Base-by-base conservation (phyloP, 2,329 filamentous ascomycete genomes). In the Nannizziopsis arthrosporioides region DNA sequence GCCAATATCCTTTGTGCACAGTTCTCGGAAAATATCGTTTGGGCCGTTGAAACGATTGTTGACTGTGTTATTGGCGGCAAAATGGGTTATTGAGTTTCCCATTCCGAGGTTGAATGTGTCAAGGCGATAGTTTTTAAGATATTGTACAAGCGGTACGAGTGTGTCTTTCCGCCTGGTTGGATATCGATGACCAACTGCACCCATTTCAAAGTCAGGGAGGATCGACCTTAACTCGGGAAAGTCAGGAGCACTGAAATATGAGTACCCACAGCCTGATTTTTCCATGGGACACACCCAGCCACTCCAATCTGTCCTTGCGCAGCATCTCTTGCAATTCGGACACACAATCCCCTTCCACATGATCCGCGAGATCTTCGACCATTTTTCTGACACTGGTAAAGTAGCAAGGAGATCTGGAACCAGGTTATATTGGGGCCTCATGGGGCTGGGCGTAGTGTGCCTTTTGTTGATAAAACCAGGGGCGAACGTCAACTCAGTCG, bases 261-360 rank as follows among this genome's bases (percentile, higher is more conserved):
- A 59, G 42, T 73, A 83, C 1, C 58, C 60, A 55, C 80, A 85
- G 1, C 55, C 55, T 0, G 54, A 53, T 11, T 71, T 75, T 38
- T 72, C 67, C 15, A 32, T 17, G 12, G 41, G 12, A 51, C 82
- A 88, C 19, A 66, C 62, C 81, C 81, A 85, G 1, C 73, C 70
- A 4, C 63, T 64, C 80, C 82, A 88, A 18, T 71, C 62, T 11
- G 73, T 67, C 1, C 83, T 72, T 2, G 77, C 71, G 37, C 72
- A 78, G 55, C 82, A 85, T 36, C 76, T 73, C 0, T 70, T 66
- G 53, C 84, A 88, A 1, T 64, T 51, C 0, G 77, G 78, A 55
- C 84, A 89, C 1, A 83, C 76, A 41, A 86, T 75, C 0, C 83
- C 84, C 44, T 70, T 68, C 57, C 77, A 81, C 48, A 74, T 77